These are phyloP conservation scores for Epichloe hybrida DNA, from an alignment of 2,329 filamentous ascomycete genomes.

Conservation along the genomic window DNA sequence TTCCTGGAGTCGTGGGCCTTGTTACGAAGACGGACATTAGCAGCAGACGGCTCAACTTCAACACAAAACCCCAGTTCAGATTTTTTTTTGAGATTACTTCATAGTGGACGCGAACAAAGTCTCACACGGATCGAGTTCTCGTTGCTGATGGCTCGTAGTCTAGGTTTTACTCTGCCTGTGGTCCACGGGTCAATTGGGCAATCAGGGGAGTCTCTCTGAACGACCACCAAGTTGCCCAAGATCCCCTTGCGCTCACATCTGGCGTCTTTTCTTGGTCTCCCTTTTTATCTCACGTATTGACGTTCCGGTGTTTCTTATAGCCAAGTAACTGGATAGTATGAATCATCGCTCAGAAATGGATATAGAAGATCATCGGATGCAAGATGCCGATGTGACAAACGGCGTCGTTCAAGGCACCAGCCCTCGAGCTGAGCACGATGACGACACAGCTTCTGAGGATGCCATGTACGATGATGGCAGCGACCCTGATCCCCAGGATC, in stretches of 20 bases:
- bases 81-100: neutral
- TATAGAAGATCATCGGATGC: constrained; percentile 29
- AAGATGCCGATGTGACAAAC: constrained; percentile 23
- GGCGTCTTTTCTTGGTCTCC: neutral
- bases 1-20: neutral
- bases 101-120: neutral
- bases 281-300: neutral
- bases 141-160: neutral
- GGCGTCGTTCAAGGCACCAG: constrained; percentile 9
- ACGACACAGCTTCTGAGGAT: constrained; percentile 20
- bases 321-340: constrained; percentile 2
- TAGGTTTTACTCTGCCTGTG: neutral
- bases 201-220: neutral
- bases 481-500: constrained; percentile 22
- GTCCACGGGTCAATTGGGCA: neutral
- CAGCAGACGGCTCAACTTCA: too few species aligned
- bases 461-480: constrained; percentile 22
- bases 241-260: neutral
- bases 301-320: neutral
- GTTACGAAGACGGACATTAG: too few species aligned
- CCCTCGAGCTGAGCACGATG: constrained; percentile 14
- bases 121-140: neutral
- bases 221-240: neutral
- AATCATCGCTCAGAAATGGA: constrained; percentile 22
- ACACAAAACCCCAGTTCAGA: too few species aligned